Conservation (phyloP, 345 rosid species). For the Punica granatum region DNA sequence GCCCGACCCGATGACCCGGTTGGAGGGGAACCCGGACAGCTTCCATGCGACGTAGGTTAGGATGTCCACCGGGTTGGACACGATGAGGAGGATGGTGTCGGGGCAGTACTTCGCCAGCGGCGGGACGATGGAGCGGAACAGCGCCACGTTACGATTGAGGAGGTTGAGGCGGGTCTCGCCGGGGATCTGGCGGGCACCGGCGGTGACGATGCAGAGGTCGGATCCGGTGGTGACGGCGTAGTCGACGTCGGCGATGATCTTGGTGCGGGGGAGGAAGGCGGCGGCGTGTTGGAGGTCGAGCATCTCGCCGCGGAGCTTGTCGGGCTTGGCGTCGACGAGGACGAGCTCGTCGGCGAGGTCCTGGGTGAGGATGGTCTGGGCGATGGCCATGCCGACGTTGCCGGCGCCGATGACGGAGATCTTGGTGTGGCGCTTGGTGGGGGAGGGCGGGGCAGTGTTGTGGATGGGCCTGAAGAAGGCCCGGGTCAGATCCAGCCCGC, state of each 20-base stretch:
- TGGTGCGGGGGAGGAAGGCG: constrained; percentile 92
- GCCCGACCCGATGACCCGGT: constrained; percentile 81
- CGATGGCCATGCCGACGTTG: constrained; percentile 97
- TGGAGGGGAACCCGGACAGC: constrained; percentile 71
- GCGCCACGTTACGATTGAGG: constrained; percentile 68
- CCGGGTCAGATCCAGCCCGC: constrained; percentile 52
- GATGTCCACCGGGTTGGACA: constrained; percentile 85
- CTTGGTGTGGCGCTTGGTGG: constrained; percentile 59
- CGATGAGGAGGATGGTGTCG: constrained; percentile 61
- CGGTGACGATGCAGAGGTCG: constrained; percentile 83
- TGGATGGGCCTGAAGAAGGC: constrained; percentile 65
- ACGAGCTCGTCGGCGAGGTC: constrained; percentile 73
- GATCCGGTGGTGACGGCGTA: constrained; percentile 62
- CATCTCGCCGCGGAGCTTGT: constrained; percentile 92
- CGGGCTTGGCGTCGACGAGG: constrained; percentile 61
- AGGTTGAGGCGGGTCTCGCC: constrained; percentile 91
- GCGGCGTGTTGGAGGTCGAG: constrained; percentile 99
- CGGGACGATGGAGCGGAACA: constrained; percentile 65
- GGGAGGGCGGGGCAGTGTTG: constrained; percentile 44
- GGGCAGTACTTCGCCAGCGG: constrained; percentile 72
- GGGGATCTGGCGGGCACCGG: constrained; percentile 74
- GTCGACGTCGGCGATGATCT: constrained; percentile 66
- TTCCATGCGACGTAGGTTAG: constrained; percentile 89
- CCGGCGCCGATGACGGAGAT: constrained; percentile 85
- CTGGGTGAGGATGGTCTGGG: constrained; percentile 93